Evolutionary conservation across 805 yeast species (phyloP), one percentile per base, ranked within the genome.

Genomic region (Lachancea cidri): DNA sequence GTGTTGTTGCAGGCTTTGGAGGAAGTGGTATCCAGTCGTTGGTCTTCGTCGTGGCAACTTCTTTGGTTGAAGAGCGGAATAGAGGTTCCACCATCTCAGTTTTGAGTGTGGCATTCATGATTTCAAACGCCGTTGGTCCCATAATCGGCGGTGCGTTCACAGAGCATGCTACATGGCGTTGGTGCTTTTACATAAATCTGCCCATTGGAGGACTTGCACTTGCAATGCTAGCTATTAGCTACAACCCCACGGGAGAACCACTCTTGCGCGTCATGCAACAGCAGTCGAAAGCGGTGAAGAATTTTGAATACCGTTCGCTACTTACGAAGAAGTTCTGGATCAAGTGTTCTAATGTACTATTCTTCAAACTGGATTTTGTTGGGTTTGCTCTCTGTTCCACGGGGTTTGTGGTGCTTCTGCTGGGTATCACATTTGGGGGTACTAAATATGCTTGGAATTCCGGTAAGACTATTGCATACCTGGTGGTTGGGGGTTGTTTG

Each of bases 101-200:
- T 24, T 29, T 62, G 29, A 53, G 57, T 20, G 38, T 47, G 11
- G 50, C 63, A 1, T 77, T 71, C 50, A 72, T 76, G 0, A 60
- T 73, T 2, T 72, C 81, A 0, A 67, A 76, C 5, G 77, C 76
- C 7, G 48, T 70, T 16, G 87, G 87, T 1, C 87, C 87, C 0
- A 63, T 79, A 32, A 54, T 81, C 19, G 86, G 86, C 13, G 87
- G 87, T 18, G 79, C 77, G 0, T 74, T 82, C 44, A 70, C 84
- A 1, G 60, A 74, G 1, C 65, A 72, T 40, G 76, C 71, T 3
- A 64, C 76, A 13, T 83, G 88, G 88, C 67, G 88, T 53, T 81
- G 87, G 86, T 77, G 85, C 52, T 83, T 81, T 55, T 83, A 77
- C 60, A 68, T 83, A 46, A 83, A 82, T 57, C 57, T 83, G 25